phyloP scores from a whole-genome alignment of 108 stramenopile genomes.

The Thalassiosira profunda region DNA sequence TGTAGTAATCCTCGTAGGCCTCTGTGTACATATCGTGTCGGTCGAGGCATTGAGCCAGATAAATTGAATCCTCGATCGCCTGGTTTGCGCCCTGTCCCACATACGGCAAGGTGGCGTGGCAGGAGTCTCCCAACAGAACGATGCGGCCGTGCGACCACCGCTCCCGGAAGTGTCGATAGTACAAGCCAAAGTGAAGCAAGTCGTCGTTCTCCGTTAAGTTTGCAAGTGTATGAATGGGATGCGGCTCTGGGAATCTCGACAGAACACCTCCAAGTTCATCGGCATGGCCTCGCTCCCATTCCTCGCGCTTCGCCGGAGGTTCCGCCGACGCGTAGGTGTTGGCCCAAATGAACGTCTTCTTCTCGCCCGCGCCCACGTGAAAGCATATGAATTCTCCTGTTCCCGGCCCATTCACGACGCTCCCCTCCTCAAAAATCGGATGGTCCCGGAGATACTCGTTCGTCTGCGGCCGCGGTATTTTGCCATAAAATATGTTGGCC shows the following conservation, averaged over 20 bases:
- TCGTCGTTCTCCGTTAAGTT: constrained; percentile 2
- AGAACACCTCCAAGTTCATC: too few species aligned
- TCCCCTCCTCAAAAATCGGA: constrained; percentile 14
- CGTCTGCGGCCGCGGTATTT: constrained; percentile 12
- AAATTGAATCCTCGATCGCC: constrained; percentile 38
- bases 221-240: constrained; percentile 33
- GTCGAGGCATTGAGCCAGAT: constrained; percentile 28
- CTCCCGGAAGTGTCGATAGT: constrained; percentile 19
- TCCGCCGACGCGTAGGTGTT: constrained; percentile 18
- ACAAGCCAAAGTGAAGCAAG: constrained; percentile 36
- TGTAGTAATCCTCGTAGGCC: constrained; percentile 24
- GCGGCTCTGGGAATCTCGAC: constrained; percentile 6
- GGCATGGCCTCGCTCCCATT: constrained; percentile 20
- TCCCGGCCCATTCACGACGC: constrained; percentile 24
- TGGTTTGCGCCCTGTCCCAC: constrained; percentile 38
- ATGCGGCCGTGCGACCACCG: constrained; percentile 24
- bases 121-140: constrained; percentile 26
- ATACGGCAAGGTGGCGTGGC: constrained; percentile 32
- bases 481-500: constrained; percentile 34
- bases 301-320: constrained; percentile 12
- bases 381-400: constrained; percentile 30
- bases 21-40: constrained; percentile 3
- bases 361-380: constrained; percentile 19
- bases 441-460: constrained; percentile 2
- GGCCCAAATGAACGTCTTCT: constrained; percentile 23